A percentile compares a stretch with the other conserved stretches of the same genome.
Evolutionary conservation across 2,329 filamentous ascomycete species (phyloP).

Genomic region (Arthrocladium fulminans): DNA sequence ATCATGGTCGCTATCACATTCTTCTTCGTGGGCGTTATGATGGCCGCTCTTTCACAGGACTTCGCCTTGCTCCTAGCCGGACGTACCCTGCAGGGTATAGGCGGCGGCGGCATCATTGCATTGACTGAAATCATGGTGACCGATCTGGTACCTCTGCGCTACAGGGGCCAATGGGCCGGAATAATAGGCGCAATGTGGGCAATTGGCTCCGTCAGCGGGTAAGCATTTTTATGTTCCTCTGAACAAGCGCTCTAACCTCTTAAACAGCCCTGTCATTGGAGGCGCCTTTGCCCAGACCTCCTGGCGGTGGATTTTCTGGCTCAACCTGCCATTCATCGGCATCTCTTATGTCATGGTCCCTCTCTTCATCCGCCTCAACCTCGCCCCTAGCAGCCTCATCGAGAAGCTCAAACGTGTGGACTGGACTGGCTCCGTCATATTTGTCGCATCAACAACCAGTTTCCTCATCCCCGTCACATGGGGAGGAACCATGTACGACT

Average conservation of each 20-base stretch:
- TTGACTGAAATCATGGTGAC: constrained; percentile 37
- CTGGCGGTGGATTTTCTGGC: constrained; percentile 56
- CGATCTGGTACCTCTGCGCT: constrained; percentile 35
- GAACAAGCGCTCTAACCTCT: neutral
- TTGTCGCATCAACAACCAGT: constrained; percentile 49
- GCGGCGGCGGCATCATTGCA: constrained; percentile 38
- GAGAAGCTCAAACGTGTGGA: constrained; percentile 50
- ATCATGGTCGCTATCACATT: constrained; percentile 33
- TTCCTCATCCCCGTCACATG: constrained; percentile 56
- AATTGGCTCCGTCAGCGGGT: constrained; percentile 15
- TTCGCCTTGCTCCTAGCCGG: constrained; percentile 40
- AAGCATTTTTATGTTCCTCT: neutral
- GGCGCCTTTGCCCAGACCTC: constrained; percentile 23
- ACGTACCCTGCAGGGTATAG: constrained; percentile 37
- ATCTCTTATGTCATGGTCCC: constrained; percentile 41
- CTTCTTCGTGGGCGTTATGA: constrained; percentile 38
- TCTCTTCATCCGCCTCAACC: constrained; percentile 47
- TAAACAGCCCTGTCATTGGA: constrained; percentile 25
- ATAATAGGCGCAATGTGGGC: constrained; percentile 21
- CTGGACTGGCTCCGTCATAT: constrained; percentile 54
- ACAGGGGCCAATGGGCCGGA: constrained; percentile 20
- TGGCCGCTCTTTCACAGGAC: constrained; percentile 34
- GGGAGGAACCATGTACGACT: constrained; percentile 58
- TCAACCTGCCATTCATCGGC: constrained; percentile 52
- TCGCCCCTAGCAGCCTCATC: constrained; percentile 38